phyloP scores from a whole-genome alignment of 345 rosid species.

The Salix caprea region DNA sequence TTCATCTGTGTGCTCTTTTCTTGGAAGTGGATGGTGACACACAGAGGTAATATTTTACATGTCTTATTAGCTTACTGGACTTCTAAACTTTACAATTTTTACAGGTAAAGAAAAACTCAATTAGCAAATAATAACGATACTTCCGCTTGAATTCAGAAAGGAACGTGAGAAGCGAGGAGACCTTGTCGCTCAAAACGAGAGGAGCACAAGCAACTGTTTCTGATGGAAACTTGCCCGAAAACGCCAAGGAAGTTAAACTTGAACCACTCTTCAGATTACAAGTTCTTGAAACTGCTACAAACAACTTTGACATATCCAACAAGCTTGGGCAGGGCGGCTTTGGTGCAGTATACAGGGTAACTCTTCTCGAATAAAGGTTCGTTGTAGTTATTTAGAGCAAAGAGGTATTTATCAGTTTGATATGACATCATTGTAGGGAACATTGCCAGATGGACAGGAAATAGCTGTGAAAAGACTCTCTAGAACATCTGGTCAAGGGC shows the following conservation, averaged over 20 bases:
- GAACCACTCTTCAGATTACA: slow-evolving; percentile 7
- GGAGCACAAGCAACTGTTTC: not conserved
- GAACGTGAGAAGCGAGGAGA: not conserved
- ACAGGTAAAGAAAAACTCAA: no score
- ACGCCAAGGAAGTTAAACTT: not conserved
- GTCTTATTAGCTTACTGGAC: no score
- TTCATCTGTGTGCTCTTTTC: not conserved
- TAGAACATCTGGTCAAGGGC: slow-evolving; percentile 19
- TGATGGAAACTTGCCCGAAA: no score
- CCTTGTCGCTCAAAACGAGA: not conserved
- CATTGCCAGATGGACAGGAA: slow-evolving; percentile 10
- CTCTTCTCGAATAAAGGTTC: not conserved
- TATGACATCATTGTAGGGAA: slow-evolving; percentile 8
- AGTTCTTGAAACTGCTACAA: slow-evolving; percentile 6
- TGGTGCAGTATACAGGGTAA: slow-evolving; percentile 24
- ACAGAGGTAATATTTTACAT: not conserved
- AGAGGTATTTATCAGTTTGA: not conserved
- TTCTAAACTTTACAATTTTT: not conserved
- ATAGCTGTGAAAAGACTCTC: slow-evolving; percentile 23
- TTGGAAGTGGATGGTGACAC: not conserved
- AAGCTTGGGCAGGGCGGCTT: slow-evolving; percentile 24
- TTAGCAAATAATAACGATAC: not conserved
- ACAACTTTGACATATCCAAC: slow-evolving; percentile 5
- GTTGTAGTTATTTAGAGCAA: not conserved
- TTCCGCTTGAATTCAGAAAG: not conserved